Percentiles rank a stretch among this genome's conserved stretches.
These are phyloP conservation scores for Scheffersomyces parashehatae DNA, from an alignment of 1,139 yeast species.

Conservation along the genomic window DNA sequence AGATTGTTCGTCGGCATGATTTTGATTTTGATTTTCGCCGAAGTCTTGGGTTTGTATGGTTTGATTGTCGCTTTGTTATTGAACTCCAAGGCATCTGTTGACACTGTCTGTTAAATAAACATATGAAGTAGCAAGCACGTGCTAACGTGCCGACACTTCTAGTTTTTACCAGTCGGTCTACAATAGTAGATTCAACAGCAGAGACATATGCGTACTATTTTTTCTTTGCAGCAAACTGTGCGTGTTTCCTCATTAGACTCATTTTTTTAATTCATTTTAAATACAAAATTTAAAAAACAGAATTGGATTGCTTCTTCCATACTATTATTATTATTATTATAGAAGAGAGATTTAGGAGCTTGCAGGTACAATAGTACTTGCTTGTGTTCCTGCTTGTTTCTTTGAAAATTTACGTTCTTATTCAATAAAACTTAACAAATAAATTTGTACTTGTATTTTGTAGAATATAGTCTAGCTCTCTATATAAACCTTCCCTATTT, in stretches of 20 bases:
- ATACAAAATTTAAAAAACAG: neutral
- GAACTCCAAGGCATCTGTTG: conserved; percentile 90
- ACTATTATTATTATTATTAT: neutral
- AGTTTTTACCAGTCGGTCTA: too few species aligned
- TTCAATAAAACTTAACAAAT: neutral
- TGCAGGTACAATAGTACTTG: neutral
- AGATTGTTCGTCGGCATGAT: conserved; percentile 97
- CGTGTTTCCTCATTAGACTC: neutral
- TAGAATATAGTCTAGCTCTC: conserved; percentile 6
- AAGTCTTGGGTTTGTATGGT: conserved; percentile 96
- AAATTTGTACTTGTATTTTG: neutral
- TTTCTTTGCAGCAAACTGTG: too few species aligned
- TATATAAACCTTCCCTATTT: conserved; percentile 43
- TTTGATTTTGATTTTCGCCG: conserved; percentile 95
- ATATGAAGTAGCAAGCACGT: too few species aligned
- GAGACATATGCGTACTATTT: too few species aligned
- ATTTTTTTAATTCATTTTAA: neutral
- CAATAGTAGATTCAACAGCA: too few species aligned
- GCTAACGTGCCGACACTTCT: too few species aligned
- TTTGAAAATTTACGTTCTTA: neutral
- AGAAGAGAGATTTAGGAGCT: neutral
- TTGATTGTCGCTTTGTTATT: conserved; percentile 95
- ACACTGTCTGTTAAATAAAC: conserved; percentile 51
- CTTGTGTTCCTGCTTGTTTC: neutral
- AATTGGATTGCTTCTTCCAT: neutral